Base-by-base conservation (phyloP, 345 rosid species). In the Eucalyptus tenuipes region DNA sequence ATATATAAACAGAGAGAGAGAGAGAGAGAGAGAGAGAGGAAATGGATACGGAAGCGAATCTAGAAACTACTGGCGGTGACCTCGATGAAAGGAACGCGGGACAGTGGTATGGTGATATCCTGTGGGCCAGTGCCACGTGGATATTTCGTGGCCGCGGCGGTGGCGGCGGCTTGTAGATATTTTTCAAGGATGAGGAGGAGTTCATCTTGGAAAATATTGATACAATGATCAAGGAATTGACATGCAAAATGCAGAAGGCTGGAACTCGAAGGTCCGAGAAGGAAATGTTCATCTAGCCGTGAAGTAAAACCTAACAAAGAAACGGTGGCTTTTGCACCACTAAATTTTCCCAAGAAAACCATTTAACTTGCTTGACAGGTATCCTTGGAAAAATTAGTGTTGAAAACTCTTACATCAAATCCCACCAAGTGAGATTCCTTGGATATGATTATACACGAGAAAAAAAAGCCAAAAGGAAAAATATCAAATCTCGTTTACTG, bases 401-500 rank as follows among this genome's bases (percentile, higher is more conserved):
- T 59, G 68, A 59, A 59, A 27, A 27, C 7, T 11, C 68, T 59
- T 59, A 27, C 68, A 27, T 59, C 31, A 12, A 59, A 59, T 59
- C 68, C 16, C 2, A 59, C 8, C 31, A 12, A 59, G 8, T 12
- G 4, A 29, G 71, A 13, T 14, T 64, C 71, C 31, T 61, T 13
- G 71, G 37, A 61, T 13, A 61, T 61, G 68, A 29, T 61, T 29
- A 29, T 13, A n/a, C 37, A 29, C 7, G 33, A 64, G 18, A n/a
- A 0, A 64, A 0, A 64, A 64, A 64, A 64, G 71, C 71, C 37
- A 7, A 6, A 29, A 3, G 71, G 29, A 64, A 29, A 64, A 29
- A 13, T 64, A 13, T 13, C 0, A n/a, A 13, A 64, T n/a, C 5
- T 64, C 3, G 0, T 29, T n/a, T 0, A 64, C 13, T 64, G 3